A percentile compares a stretch with the other conserved stretches of the same genome.
Evolutionary conservation across 768 basidiomycete species (phyloP).

Genomic region (Daedaleopsis nitida): DNA sequence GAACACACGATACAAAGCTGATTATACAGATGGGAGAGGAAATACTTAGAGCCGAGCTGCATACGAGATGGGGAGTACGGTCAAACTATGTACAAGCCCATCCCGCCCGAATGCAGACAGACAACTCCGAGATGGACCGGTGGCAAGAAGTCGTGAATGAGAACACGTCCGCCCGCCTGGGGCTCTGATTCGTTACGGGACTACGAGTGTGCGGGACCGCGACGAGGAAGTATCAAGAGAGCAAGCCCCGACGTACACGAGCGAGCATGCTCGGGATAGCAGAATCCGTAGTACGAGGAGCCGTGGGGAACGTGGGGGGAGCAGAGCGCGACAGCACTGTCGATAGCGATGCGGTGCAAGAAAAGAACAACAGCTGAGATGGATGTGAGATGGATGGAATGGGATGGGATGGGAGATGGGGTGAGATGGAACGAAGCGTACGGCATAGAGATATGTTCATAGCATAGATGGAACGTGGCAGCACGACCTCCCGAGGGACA

Average conservation of each 20-base stretch:
- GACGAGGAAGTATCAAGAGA: neutral
- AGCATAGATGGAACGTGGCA: slow-evolving; percentile 28
- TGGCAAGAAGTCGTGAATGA: slow-evolving; percentile 8
- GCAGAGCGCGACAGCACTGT: neutral
- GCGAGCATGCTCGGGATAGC: neutral
- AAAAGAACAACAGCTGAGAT: slow-evolving; percentile 12
- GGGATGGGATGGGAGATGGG: slow-evolving; percentile 7
- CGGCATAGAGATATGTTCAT: slow-evolving; percentile 38
- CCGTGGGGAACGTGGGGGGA: slow-evolving; percentile 8
- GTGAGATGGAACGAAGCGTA: slow-evolving; percentile 19
- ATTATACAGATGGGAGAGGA: slow-evolving; percentile 1
- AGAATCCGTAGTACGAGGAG: neutral
- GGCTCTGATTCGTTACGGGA: too few relatives aligned
- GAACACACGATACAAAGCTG: slow-evolving; percentile 17
- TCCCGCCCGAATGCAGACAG: slow-evolving; percentile 15
- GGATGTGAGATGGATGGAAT: neutral
- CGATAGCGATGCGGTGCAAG: slow-evolving; percentile 11
- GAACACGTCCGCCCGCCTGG: too few relatives aligned
- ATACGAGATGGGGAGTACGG: slow-evolving; percentile 23
- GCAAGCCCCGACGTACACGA: neutral
- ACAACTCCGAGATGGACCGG: slow-evolving; percentile 20
- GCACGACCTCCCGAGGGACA: neutral
- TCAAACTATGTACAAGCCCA: slow-evolving; percentile 20
- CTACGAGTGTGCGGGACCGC: neutral
- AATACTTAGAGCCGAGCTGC: slow-evolving; percentile 12